Evolutionary conservation across 2,329 filamentous ascomycete species (phyloP), one percentile per base, ranked within the genome.

Genomic region (Pestalotiopsis sp.): DNA sequence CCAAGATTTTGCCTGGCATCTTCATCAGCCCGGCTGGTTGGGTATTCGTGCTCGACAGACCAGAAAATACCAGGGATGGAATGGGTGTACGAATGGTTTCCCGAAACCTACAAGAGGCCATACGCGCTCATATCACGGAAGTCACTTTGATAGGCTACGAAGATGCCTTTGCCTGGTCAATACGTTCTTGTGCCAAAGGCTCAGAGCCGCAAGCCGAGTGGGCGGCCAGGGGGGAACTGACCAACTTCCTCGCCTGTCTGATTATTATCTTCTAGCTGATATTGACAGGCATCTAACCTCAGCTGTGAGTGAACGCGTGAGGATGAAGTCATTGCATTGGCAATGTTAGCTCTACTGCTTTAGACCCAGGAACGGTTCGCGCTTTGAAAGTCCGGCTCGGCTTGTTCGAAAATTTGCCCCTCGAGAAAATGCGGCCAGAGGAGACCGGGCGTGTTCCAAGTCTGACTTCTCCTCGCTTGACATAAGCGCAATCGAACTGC

Each of bases 301-400:
- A 52, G 45, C 17, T 52, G n/a, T 20, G 17, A n/a, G 17, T 27
- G 4, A 59, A 31, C 36, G n/a, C 13, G 14, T 52, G 61, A 64
- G 38, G 17, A 64, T 66, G 41, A 66, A 56, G 45, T 56, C 63
- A 56, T 66, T 31, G 63, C 63, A 20, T 56, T n/a, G 59, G 38
- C 59, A 36, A 13, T 31, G 57, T 23, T 62, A 39, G 13, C n/a
- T 62, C 17, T 36, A 36, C 13, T 45, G 12, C 27, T 27, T 57
- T 66, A 57, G 45, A 27, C 17, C 63, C 63, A 66, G 63, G 63
- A 66, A 66, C 63, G 49, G 45, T 12, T 17, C 38, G 49, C 49
- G 45, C 63, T 36, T 62, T 64, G 63, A 11, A 45, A 14, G 14
- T 39, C 52, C 63, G 63, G 63, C 49, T 66, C 45, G n/a, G 58